phyloP scores from a whole-genome alignment of 495 filamentous ascomycete genomes.

The Neurospora tetraspora region DNA sequence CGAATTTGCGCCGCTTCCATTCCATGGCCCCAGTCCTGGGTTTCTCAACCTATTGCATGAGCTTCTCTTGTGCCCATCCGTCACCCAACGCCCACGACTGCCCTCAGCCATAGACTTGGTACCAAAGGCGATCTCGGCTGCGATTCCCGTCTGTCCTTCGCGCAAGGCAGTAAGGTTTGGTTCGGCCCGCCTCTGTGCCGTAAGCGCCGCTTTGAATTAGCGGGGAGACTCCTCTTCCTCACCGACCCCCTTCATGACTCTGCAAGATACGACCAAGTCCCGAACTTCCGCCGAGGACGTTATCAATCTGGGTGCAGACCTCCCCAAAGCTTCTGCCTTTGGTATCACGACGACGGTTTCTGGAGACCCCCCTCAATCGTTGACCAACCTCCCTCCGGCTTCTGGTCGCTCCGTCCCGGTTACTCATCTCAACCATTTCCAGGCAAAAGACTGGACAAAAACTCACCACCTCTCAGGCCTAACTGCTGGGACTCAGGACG shows the following conservation, averaged over 20 bases:
- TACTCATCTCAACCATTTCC: slow-evolving; percentile 3
- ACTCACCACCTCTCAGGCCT: not conserved
- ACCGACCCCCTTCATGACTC: slow-evolving; percentile 13
- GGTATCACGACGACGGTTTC: not conserved
- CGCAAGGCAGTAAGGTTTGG: not conserved
- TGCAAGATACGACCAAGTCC: slow-evolving; percentile 6
- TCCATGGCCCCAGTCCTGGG: slow-evolving; percentile 12
- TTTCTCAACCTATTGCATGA: not conserved
- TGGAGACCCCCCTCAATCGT: not conserved
- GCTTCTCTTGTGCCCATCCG: not conserved
- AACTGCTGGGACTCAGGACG: not conserved
- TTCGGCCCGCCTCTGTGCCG: not conserved
- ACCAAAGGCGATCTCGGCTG: not conserved
- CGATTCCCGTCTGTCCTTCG: not conserved
- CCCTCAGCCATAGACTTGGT: not conserved
- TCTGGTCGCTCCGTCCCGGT: slow-evolving; percentile 5
- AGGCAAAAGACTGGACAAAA: not conserved
- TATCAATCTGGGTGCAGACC: slow-evolving; percentile 3
- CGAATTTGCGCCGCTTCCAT: not conserved
- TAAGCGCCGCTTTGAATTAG: not conserved
- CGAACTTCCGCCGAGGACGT: slow-evolving; percentile 6
- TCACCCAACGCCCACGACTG: not conserved
- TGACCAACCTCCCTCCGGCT: slow-evolving; percentile 2
- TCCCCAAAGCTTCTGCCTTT: slow-evolving; percentile 1
- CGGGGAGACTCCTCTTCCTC: not conserved